Evolutionary conservation across 805 yeast species (phyloP).

Genomic region (Kodamaea kakaduensis): DNA sequence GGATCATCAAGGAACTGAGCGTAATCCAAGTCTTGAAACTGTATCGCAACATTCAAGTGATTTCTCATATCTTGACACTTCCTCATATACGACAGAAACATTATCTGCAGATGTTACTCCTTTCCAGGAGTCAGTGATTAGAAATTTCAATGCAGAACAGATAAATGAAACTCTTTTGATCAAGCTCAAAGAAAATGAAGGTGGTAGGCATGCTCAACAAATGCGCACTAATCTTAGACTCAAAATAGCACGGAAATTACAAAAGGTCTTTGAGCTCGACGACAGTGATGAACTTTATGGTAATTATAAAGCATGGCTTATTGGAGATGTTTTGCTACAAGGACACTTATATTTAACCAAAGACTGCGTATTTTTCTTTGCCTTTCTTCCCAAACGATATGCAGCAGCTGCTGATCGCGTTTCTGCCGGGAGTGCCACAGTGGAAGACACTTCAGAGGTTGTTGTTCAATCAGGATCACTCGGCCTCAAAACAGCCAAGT

Average conservation of each 20-base stretch:
- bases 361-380: conserved; percentile 65
- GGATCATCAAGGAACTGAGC: too few relatives aligned
- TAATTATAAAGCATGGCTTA: conserved; percentile 75
- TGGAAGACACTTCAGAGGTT: conserved; percentile 23
- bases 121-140: conserved; percentile 29
- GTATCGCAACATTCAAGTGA: too few relatives aligned
- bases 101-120: conserved; percentile 11
- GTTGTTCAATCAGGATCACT: conserved; percentile 34
- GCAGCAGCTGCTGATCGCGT: conserved; percentile 7
- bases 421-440: conserved; percentile 2
- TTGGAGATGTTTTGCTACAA: conserved; percentile 77
- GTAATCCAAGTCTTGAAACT: too few relatives aligned
- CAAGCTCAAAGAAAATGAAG: conserved; percentile 10
- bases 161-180: conserved; percentile 14
- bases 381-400: conserved; percentile 59
- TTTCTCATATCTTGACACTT: too few relatives aligned
- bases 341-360: conserved; percentile 78
- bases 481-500: conserved; percentile 36
- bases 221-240: conserved; percentile 18
- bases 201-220: conserved; percentile 2
- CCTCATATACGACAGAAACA: too few relatives aligned
- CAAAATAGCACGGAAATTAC: conserved; percentile 32
- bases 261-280: conserved; percentile 39
- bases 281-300: conserved; percentile 52
- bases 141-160: conserved; percentile 23